Evolutionary conservation across 169 alveolate genomes (phyloP), one percentile per base, ranked within the genome.

Genomic region (Plasmodium vivax): DNA sequence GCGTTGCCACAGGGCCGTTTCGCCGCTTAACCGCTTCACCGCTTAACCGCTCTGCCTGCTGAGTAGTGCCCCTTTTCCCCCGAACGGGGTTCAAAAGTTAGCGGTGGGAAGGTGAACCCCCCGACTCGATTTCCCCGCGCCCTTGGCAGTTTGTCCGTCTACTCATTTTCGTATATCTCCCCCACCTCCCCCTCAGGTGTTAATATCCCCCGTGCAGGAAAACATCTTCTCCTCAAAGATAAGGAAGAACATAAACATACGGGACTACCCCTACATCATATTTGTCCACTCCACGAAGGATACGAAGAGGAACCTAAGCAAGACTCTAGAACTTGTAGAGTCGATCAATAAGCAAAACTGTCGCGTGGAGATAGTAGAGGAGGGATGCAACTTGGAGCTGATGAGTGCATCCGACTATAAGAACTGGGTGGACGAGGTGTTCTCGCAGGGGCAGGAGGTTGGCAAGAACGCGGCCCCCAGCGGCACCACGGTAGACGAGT

Each of bases 201-300:
- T 85, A 75, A 58, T 85, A 38, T 85, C 93, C 27, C 93, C 93
- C 36, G 85, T 85, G 34, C 85, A 85, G n/a, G 93, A 85, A 74
- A 85, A 85, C 38, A 74, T 85, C 0, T 72, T 85, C 51, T 85
- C 93, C 51, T 38, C 19, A 16, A 23, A 45, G 43, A 23, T 85
- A 30, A 16, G 93, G 47, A 85, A 74, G 36, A 36, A n/a, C 30
- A 30, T 85, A 73, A 43, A 71, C 56, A 75, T 85, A 27, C 2
- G 54, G n/a, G 85, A 75, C n/a, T 85, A 38, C 36, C 93, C 93
- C 23, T 85, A 85, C 19, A 85, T 85, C 16, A 85, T 85, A 72
- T 85, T 85, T 85, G 85, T 85, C 10, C 93, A 85, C 58, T 43
- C 93, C 36, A 85, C 84, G 19, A 73, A 34, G 16, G 93, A 85